Evolutionary conservation across 2,329 filamentous ascomycete species (phyloP).

Genomic region (Fusarium hostae): DNA sequence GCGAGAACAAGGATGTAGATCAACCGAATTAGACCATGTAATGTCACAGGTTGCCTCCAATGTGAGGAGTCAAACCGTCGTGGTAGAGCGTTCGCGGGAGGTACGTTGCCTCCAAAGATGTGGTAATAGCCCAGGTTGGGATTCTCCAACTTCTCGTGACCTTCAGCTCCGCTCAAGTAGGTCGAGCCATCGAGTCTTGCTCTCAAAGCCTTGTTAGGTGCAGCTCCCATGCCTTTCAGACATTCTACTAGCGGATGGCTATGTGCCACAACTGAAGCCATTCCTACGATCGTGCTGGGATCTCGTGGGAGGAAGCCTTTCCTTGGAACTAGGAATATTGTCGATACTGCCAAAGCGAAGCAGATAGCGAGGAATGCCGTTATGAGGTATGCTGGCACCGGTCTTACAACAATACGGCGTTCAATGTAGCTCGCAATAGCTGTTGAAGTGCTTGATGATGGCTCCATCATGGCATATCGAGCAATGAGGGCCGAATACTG

Average conservation of each 20-base stretch:
- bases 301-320: constrained; percentile 51
- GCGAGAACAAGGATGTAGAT: constrained; percentile 43
- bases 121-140: constrained; percentile 42
- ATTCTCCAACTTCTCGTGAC: constrained; percentile 47
- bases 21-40: constrained; percentile 46
- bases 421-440: constrained; percentile 44
- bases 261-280: constrained; percentile 51
- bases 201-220: constrained; percentile 42
- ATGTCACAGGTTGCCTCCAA: constrained; percentile 47
- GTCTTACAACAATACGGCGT: constrained; percentile 47
- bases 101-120: constrained; percentile 42
- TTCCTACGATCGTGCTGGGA: constrained; percentile 49
- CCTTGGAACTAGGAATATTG: constrained; percentile 41
- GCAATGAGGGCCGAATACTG: constrained; percentile 51
- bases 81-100: constrained; percentile 15
- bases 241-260: constrained; percentile 50
- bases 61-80: constrained; percentile 38
- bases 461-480: constrained; percentile 46
- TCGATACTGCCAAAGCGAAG: constrained; percentile 35
- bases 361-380: constrained; percentile 45
- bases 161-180: constrained; percentile 51
- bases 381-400: constrained; percentile 48
- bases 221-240: constrained; percentile 50
- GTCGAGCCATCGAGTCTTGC: constrained; percentile 43
- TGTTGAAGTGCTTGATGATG: constrained; percentile 21